Percentiles rank a stretch among this genome's conserved stretches.
These are phyloP conservation scores for Fomitopsis pulvina DNA, from an alignment of 768 basidiomycete genomes.

Conservation along the genomic window DNA sequence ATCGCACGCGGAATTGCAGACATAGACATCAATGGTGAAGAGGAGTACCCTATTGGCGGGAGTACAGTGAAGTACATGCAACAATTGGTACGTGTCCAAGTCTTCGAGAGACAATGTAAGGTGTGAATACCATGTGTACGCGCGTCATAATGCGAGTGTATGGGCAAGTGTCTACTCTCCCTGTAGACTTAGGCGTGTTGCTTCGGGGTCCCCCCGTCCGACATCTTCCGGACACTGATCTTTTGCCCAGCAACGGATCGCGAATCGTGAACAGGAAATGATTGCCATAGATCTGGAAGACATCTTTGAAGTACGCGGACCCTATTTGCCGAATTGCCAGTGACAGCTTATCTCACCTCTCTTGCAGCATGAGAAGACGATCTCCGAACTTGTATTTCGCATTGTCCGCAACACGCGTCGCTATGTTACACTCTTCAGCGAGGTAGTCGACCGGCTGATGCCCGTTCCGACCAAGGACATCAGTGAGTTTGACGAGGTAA, in stretches of 20 bases:
- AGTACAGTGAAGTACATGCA: slow-evolving; percentile 70
- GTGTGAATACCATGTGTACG: too few species aligned
- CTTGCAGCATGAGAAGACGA: slow-evolving; percentile 59
- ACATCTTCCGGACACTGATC: too few species aligned
- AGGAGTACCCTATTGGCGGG: slow-evolving; percentile 29
- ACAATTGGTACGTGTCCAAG: slow-evolving; percentile 56
- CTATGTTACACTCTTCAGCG: slow-evolving; percentile 83
- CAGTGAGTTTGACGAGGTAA: slow-evolving; percentile 86
- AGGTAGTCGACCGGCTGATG: slow-evolving; percentile 87
- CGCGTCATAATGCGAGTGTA: too few species aligned
- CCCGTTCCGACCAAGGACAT: slow-evolving; percentile 87
- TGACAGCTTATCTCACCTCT: slow-evolving; percentile 5
- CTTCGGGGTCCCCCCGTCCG: too few species aligned
- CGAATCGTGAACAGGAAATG: slow-evolving; percentile 90
- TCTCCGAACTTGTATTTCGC: slow-evolving; percentile 68
- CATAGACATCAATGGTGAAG: slow-evolving; percentile 57
- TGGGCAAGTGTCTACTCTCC: too few species aligned
- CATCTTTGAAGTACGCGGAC: slow-evolving; percentile 54
- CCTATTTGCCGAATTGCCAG: slow-evolving; percentile 1
- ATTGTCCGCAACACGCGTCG: slow-evolving; percentile 85
- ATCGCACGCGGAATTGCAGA: slow-evolving; percentile 60
- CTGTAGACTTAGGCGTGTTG: too few species aligned
- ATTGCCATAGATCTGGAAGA: slow-evolving; percentile 88
- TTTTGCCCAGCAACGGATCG: slow-evolving; percentile 69
- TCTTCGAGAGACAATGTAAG: too few species aligned